A percentile compares a stretch with the other conserved stretches of the same genome.
phyloP scores from a whole-genome alignment of 1,139 yeast genomes.

The Debaryomyces nepalensis region DNA sequence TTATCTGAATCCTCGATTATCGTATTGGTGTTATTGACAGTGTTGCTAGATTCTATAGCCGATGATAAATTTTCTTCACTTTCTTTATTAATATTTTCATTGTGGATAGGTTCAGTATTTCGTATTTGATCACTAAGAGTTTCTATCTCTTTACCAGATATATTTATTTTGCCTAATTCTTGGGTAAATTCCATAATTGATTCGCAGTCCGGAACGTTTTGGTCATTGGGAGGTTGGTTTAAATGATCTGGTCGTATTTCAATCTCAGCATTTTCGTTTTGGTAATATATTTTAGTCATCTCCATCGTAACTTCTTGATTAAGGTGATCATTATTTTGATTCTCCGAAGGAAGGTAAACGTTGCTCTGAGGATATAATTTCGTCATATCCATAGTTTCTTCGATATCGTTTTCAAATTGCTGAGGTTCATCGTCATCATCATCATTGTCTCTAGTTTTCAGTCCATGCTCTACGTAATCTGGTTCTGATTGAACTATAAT shows the following conservation, averaged over 20 bases:
- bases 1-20: too few species aligned
- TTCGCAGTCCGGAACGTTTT: slow-evolving; percentile 1
- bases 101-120: not conserved
- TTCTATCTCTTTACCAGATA: not conserved
- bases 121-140: not conserved
- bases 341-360: not conserved
- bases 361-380: slow-evolving; percentile 3
- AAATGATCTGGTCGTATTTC: not conserved
- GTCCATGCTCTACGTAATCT: not conserved
- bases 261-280: not conserved
- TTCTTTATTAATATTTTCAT: not conserved
- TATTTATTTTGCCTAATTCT: slow-evolving; percentile 11
- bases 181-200: slow-evolving; percentile 12
- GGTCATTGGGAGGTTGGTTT: not conserved
- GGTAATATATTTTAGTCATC: slow-evolving; percentile 6
- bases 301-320: slow-evolving; percentile 9
- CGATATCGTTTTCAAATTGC: slow-evolving; percentile 7
- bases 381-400: slow-evolving; percentile 18
- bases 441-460: slow-evolving; percentile 1
- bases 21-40: too few species aligned
- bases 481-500: not conserved
- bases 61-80: too few species aligned
- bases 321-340: not conserved
- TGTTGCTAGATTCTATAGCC: too few species aligned
- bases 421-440: not conserved